Evolutionary conservation across 768 basidiomycete genomes (phyloP), one percentile per base, ranked within the genome.

Genomic region (Cantharellus anzutake): DNA sequence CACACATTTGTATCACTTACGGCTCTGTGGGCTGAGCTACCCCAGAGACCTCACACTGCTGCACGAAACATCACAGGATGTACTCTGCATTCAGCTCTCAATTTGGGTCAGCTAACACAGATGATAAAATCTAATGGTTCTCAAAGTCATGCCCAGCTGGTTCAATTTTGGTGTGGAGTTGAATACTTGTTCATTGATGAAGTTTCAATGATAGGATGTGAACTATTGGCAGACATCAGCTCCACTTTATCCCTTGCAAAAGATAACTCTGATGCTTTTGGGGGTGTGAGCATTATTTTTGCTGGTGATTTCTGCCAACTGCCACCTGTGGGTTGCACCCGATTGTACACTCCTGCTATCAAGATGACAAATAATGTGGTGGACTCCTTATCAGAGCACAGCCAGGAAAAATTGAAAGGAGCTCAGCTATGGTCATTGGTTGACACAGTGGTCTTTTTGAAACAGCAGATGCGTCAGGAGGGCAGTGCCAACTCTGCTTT

Each of bases 51-150:
- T n/a, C n/a, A n/a, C n/a, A n/a, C 60, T 5, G 66, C 65, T 57
- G 66, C 66, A 2, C 64, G 63, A 59, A 63, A 66, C 58, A 64
- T 67, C 29, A 58, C 58, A 5, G 66, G 66, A 3, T 60, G 39
- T 20, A 67, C 66, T 2, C 57, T 63, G 41, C 66, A 66, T 62
- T 58, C 66, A 16, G 66, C 37, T 14, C 40, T 57, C 16, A 16
- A 40, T 38, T 38, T 40, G 34, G 14, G 11, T 5, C 40, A 38
- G 11, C 35, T 39, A 41, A 57, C 39, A 55, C 11, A 16, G 0
- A n/a, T 51, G 0, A 66, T 68, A 52, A 41, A 41, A 0, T n/a
- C n/a, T 4, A 14, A 14, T 38, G 14, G 34, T 11, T 14, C 14
- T 11, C 11, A 37, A 29, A 60, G 37, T 11, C 20, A n/a, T 5